Evolutionary conservation across 805 yeast species (phyloP), one percentile per base, ranked within the genome.

Genomic region (Wickerhamomyces ciferrii): DNA sequence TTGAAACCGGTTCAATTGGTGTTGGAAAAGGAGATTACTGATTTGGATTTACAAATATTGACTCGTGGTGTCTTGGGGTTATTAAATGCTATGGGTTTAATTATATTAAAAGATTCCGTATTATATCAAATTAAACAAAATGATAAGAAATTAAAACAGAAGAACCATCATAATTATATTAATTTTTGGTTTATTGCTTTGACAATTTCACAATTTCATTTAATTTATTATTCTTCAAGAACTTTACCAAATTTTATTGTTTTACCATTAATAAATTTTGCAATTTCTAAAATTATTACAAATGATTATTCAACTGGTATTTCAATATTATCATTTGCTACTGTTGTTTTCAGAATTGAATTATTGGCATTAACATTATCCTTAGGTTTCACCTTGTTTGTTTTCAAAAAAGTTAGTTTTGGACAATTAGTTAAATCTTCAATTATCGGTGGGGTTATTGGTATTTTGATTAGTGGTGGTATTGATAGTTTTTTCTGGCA

Each of bases 401-500:
- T 66, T 1, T 72, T 71, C 47, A 74, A 79, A 51, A 81, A 75
- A 55, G 65, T 78, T 19, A 61, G 74, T 2, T 20, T 81, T 1
- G 42, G 55, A 1, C 57, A 66, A n/a, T 67, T 74, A 34, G 38
- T 77, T 1, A 61, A 70, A 44, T 60, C 74, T 37, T 71, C 71
- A 0, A 32, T 67, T 0, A 50, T 70, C 27, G 96, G 96, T 4
- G 65, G 72, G 0, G 47, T 74, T 0, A 27, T 69, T 17, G 95
- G 94, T 1, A 58, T 73, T 1, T 50, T 68, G 0, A 44, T 75
- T 13, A 73, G 87, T 17, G 58, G 71, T 3, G 39, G 54, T 3
- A 69, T 87, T 4, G 98, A 92, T 62, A 78, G 92, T 1, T 79
- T 76, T 58, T 87, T 89, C 63, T 92, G 97, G 97, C 56, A 62